Evolutionary conservation across 75 land plant species (phyloP).

Genomic region (Picea sitchensis): DNA sequence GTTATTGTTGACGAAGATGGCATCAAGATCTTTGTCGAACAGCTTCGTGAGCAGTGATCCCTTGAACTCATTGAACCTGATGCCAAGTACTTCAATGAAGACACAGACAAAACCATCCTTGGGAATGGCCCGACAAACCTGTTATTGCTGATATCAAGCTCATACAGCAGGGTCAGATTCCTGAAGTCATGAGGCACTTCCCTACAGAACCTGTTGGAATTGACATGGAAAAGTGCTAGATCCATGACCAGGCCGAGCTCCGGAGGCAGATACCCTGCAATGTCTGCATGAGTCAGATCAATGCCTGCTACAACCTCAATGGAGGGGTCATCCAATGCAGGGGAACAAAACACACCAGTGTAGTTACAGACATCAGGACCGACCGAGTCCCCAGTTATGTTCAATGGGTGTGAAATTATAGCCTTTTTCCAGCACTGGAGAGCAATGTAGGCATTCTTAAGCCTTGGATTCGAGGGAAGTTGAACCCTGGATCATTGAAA

Average conservation of each 20-base stretch:
- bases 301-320: slow-evolving; percentile 42
- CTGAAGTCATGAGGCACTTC: slow-evolving; percentile 25
- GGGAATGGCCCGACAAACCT: slow-evolving; percentile 19
- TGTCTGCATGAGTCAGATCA: slow-evolving; percentile 49
- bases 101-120: slow-evolving; percentile 26
- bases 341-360: slow-evolving; percentile 49
- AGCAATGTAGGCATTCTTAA: too few relatives aligned
- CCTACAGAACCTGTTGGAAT: slow-evolving; percentile 54
- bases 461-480: slow-evolving; percentile 18
- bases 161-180: slow-evolving; percentile 8
- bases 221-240: slow-evolving; percentile 42
- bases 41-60: slow-evolving; percentile 28
- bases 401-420: slow-evolving; percentile 44
- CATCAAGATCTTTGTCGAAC: slow-evolving; percentile 43
- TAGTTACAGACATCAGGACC: slow-evolving; percentile 14
- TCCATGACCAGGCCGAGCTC: slow-evolving; percentile 40
- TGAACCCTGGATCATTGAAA: slow-evolving; percentile 26
- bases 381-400: slow-evolving; percentile 45
- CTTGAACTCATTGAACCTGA: slow-evolving; percentile 24
- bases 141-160: too few relatives aligned
- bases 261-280: slow-evolving; percentile 57
- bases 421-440: slow-evolving; percentile 75
- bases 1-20: slow-evolving; percentile 47
- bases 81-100: slow-evolving; percentile 32
- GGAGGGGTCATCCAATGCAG: slow-evolving; percentile 23